Evolutionary conservation across 306 rosid species (phyloP).

Genomic region (Myrica gale): DNA sequence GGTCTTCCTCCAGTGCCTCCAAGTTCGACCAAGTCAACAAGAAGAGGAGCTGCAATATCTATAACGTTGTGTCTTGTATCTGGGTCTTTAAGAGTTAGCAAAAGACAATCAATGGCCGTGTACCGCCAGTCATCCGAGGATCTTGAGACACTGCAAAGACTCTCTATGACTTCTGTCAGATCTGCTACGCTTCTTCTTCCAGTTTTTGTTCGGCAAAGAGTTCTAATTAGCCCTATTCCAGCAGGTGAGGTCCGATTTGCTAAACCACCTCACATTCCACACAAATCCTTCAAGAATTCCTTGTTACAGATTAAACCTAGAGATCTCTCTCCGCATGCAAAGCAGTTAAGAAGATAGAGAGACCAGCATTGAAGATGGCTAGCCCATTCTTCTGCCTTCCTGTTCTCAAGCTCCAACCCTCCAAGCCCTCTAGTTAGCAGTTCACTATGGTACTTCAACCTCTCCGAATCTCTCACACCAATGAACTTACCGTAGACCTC

Average conservation of each 20-base stretch:
- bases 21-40: constrained; percentile 58
- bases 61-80: constrained; percentile 45
- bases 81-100: constrained; percentile 59
- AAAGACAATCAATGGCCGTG: constrained; percentile 55
- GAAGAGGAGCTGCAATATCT: constrained; percentile 37
- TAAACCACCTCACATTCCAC: constrained; percentile 64
- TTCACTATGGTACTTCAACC: constrained; percentile 56
- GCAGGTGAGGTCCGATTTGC: constrained; percentile 44
- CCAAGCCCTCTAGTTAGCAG: constrained; percentile 63
- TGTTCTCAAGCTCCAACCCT: constrained; percentile 50
- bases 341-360: constrained; percentile 49
- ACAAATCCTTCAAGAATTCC: constrained; percentile 38
- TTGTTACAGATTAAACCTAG: constrained; percentile 47
- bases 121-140: constrained; percentile 55
- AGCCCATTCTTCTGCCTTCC: constrained; percentile 73
- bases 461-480: constrained; percentile 32
- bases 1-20: constrained; percentile 24
- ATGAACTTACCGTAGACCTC: constrained; percentile 47
- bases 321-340: constrained; percentile 52
- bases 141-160: constrained; percentile 49
- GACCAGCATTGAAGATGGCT: constrained; percentile 69
- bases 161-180: constrained; percentile 33
- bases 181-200: constrained; percentile 53
- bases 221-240: constrained; percentile 52
- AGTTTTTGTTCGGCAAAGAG: constrained; percentile 44